Conservation (phyloP, 306 rosid species). For the Malus fusca region DNA sequence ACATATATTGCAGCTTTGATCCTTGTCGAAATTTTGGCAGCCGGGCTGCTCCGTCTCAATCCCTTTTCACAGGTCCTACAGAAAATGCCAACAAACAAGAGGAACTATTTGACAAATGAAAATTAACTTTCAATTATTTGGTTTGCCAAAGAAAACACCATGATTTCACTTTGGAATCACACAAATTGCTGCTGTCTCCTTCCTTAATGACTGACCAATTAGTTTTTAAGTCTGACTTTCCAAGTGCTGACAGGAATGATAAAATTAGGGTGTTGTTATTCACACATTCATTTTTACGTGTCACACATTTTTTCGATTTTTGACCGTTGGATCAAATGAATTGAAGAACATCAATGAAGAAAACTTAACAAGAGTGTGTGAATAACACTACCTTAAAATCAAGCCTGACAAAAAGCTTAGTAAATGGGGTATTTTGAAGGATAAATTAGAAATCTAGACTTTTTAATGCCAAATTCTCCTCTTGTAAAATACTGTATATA, state of each 20-base stretch:
- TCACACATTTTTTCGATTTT: too few relatives aligned
- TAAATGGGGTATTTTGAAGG: too few relatives aligned
- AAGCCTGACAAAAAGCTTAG: too few relatives aligned
- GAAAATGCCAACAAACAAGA: not conserved
- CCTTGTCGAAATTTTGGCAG: not conserved
- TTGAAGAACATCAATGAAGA: too few relatives aligned
- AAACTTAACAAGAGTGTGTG: too few relatives aligned
- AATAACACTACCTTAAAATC: too few relatives aligned
- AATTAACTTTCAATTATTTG: not conserved
- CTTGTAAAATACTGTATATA: too few relatives aligned
- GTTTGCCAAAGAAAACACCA: not conserved
- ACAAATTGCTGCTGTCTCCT: not conserved
- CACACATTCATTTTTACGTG: rapidly evolving
- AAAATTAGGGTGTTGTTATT: too few relatives aligned
- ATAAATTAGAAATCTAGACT: too few relatives aligned
- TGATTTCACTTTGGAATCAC: slow-evolving; percentile 2
- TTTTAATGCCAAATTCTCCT: too few relatives aligned
- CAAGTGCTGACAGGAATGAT: not conserved
- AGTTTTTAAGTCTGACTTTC: not conserved
- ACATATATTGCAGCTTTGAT: not conserved
- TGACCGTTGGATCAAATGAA: rapidly evolving
- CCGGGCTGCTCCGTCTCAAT: not conserved
- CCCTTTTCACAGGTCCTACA: slow-evolving; percentile 7
- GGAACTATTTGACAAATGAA: not conserved
- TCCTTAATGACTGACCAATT: not conserved